Conservation (phyloP, 2,329 filamentous ascomycete genomes). For the Drechslera avenae region DNA sequence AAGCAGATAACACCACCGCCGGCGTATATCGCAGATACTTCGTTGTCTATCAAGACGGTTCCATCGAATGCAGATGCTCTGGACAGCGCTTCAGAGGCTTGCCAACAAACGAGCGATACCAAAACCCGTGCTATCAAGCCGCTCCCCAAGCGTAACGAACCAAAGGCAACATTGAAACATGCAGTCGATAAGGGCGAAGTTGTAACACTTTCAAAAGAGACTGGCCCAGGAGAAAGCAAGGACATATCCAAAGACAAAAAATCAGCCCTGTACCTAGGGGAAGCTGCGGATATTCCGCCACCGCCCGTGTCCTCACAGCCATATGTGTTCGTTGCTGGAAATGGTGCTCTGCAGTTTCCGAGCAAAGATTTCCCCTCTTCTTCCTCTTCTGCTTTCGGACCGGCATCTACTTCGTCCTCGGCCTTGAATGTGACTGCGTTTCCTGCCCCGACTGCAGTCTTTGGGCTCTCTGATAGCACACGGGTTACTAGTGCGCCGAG, state of each 20-base stretch:
- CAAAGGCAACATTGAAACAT: not conserved
- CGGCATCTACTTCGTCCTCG: not conserved
- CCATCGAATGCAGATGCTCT: not conserved
- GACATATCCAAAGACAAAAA: too few relatives aligned
- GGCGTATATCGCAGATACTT: not conserved
- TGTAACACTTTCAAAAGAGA: not conserved
- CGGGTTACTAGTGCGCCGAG: not conserved
- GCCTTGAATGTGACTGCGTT: not conserved
- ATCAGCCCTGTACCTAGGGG: not conserved
- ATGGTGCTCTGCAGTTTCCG: too few relatives aligned
- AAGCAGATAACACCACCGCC: conserved; percentile 2
- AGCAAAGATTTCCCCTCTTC: not conserved
- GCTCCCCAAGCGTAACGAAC: not conserved
- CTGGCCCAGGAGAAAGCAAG: not conserved
- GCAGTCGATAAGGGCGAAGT: not conserved
- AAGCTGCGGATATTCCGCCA: not conserved
- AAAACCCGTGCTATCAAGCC: not conserved
- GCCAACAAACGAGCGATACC: not conserved
- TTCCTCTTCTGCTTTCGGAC: not conserved
- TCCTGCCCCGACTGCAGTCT: not conserved
- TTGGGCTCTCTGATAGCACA: not conserved
- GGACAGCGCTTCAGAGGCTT: not conserved
- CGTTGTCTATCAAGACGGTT: too few relatives aligned
- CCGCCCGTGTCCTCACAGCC: not conserved
- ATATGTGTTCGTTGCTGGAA: not conserved